phyloP scores from a whole-genome alignment of 139 green algal species.

The Tetraselmis striata region DNA sequence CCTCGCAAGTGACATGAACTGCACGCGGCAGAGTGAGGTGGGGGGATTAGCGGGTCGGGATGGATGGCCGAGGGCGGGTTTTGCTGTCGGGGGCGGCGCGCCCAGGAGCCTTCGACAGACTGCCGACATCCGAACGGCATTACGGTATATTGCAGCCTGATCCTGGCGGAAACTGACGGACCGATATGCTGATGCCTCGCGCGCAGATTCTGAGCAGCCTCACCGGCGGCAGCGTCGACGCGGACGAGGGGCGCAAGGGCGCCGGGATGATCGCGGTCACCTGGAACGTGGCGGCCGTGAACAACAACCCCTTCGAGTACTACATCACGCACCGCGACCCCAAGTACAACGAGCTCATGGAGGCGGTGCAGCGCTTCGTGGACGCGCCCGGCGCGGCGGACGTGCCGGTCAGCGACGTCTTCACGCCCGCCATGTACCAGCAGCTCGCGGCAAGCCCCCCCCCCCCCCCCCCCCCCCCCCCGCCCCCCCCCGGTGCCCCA shows the following conservation, averaged over 20 bases:
- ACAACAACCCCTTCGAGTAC: conserved; percentile 29
- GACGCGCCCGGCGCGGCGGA: conserved; percentile 6
- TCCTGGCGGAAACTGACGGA: too few relatives aligned
- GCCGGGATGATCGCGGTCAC: conserved; percentile 2
- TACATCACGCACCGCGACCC: conserved; percentile 10
- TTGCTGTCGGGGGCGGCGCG: too few relatives aligned
- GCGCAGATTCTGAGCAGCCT: not conserved
- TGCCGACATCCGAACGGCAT: too few relatives aligned
- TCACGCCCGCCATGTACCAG: not conserved
- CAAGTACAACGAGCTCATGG: conserved; percentile 15
- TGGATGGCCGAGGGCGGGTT: too few relatives aligned
- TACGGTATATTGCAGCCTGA: too few relatives aligned
- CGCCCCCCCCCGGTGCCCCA: too few relatives aligned
- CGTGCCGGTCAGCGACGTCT: conserved; percentile 2
- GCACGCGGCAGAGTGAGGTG: too few relatives aligned
- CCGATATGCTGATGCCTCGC: too few relatives aligned
- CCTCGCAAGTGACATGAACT: too few relatives aligned
- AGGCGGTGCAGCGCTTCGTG: conserved; percentile 12
- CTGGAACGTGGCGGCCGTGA: conserved; percentile 19
- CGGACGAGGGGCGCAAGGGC: not conserved
- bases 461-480: too few relatives aligned
- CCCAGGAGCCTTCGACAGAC: too few relatives aligned
- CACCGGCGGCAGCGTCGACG: not conserved
- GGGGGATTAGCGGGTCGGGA: too few relatives aligned
- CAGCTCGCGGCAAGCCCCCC: not conserved